A percentile compares a stretch with the other conserved stretches of the same genome.
phyloP scores from a whole-genome alignment of 139 green algal species.

The Zygnema circumcarinatum region DNA sequence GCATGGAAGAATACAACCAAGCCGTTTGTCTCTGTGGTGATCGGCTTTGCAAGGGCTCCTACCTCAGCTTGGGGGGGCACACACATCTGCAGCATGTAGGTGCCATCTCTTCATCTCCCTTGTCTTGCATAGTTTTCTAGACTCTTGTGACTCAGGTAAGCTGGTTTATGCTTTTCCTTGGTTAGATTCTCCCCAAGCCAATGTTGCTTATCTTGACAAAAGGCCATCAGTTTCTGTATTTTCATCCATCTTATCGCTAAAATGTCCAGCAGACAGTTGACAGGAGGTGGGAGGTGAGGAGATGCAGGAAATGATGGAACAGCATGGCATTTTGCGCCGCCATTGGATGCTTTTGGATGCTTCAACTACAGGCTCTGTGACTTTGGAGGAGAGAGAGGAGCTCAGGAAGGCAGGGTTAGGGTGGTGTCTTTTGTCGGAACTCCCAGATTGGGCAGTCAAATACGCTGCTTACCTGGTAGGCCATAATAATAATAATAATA shows the following conservation, averaged over 20 bases:
- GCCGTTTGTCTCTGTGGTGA: conserved; percentile 56
- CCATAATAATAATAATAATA: too few species aligned
- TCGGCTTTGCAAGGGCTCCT: conserved; percentile 56
- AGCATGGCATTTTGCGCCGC: conserved; percentile 45
- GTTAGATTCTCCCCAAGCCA: too few species aligned
- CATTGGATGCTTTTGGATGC: conserved; percentile 49
- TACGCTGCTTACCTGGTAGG: conserved; percentile 50
- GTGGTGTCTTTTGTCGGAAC: conserved; percentile 30
- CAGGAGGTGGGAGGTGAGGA: too few species aligned
- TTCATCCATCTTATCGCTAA: too few species aligned
- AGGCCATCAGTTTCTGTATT: too few species aligned
- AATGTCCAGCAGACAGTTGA: too few species aligned
- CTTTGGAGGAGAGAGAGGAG: conserved; percentile 15
- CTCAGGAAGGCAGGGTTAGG: conserved; percentile 45
- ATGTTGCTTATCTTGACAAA: too few species aligned
- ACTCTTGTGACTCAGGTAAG: too few species aligned
- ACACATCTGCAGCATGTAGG: conserved; percentile 33
- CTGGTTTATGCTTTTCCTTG: too few species aligned
- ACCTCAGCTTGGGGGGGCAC: conserved; percentile 21
- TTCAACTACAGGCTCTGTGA: conserved; percentile 7
- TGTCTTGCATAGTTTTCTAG: conserved; percentile 26
- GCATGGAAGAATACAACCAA: conserved; percentile 51
- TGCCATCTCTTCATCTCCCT: conserved; percentile 24
- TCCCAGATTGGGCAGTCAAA: conserved; percentile 56
- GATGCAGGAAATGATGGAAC: conserved; percentile 47